Evolutionary conservation across 208 protist genomes (phyloP), one percentile per base, ranked within the genome.

Genomic region (Phytomonas francai): DNA sequence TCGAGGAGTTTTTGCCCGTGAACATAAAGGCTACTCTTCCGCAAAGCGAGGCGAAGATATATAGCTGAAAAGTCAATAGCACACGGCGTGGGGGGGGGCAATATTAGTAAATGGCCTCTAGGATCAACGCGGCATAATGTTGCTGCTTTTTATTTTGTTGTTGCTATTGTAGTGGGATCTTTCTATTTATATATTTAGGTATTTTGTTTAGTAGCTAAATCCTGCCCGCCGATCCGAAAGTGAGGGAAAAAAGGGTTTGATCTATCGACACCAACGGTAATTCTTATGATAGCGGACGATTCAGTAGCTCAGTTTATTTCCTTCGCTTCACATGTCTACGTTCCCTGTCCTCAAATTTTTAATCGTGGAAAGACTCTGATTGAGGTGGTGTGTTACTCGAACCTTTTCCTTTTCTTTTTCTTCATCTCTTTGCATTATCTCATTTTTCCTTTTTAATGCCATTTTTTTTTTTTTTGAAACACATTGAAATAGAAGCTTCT

Each of bases 1-100:
- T 95, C 49, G 84, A 93, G 75, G 90, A 95, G 76, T 93, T 84
- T 71, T 82, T 95, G 59, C 72, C 90, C 29, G 82, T 93, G 6
- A 86, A 95, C 74, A 85, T 92, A 45, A 70, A 93, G 70, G 87
- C 81, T 34, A 81, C 84, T 11, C 71, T 95, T 19, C 80, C 87
- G 25, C 60, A 74, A 51, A 80, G 68, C 45, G 76, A 95, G 76
- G 59, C 66, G 54, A 58, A 73, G 51, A 74, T 94, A 34, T 94
- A 91, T 73, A 74, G 74, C 25, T 94, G 87, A 78, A n/a, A n/a
- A n/a, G n/a, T n/a, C n/a, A n/a, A 39, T 39, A 39, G 34, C 9
- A 39, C 34, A 12, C 9, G 34, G 34, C 34, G n/a, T n/a, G n/a
- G 34, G 9, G 9, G 9, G 34, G 34, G 6, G 34, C 34, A 39